Evolutionary conservation across 192 early-diverging fungal species (phyloP), one percentile per base, ranked within the genome.

Genomic region (Coemansia sp.): DNA sequence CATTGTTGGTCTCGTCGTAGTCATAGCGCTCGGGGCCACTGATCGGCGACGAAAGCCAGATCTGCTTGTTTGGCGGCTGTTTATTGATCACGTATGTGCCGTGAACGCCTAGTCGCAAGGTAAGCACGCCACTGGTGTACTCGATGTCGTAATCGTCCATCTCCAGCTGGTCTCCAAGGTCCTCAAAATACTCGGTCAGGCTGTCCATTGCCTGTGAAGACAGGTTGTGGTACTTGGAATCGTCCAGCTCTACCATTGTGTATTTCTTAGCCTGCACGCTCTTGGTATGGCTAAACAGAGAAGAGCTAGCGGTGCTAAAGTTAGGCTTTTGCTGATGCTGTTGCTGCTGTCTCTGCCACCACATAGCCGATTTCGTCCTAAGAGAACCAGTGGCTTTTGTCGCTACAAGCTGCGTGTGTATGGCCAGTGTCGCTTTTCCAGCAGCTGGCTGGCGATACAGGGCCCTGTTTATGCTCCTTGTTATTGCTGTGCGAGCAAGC

Each of bases 11-110:
- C 7, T 38, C 8, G 56, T 91, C 88, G 66, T 86, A 96, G 67
- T 95, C 92, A 64, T 90, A 96, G 20, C 95, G 87, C 73, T 94
- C 92, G 1, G 95, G 95, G 3, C 95, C 95, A 72, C 92, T 94
- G 59, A 68, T 35, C 1, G 97, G 97, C 32, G 96, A 98, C 41
- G 96, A 98, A 17, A 97, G 81, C 97, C 97, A 99, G 11, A 99
- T 95, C 78, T 99, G 97, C 71, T 91, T 92, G 81, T 98, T 99
- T 2, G 97, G 95, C 32, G 97, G 96, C 82, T 99, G 97, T 69
- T 99, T 99, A 75, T 99, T 99, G 68, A 99, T 79, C 1, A 99
- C 97, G 72, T 95, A 99, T 0, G 95, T 97, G 39, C 96, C 96
- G 14, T 71, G 52, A 11, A 68, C 68, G 5, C 95, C 95, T 1